phyloP scores from a whole-genome alignment of 2,329 filamentous ascomycete genomes.

The Hortaea werneckii region DNA sequence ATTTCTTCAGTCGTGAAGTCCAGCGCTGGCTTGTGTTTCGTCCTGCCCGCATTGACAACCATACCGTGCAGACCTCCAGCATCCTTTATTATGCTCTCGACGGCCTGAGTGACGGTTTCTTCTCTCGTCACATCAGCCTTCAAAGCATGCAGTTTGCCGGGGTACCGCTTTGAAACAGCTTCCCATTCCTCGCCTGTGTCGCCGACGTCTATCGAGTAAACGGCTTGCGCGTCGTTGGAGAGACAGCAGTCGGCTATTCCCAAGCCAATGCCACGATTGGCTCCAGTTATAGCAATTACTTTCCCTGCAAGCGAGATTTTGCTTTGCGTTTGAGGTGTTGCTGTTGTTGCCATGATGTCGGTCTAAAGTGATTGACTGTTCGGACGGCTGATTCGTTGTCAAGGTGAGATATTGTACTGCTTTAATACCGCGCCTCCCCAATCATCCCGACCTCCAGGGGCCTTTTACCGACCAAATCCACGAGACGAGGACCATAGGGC shows the following conservation, averaged over 20 bases:
- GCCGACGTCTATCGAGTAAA: constrained; percentile 40
- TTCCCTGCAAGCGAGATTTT: constrained; percentile 1
- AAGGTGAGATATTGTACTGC: too few relatives aligned
- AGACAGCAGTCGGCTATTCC: constrained; percentile 40
- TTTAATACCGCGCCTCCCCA: too few relatives aligned
- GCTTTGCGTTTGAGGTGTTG: not conserved
- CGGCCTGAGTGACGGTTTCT: constrained; percentile 32
- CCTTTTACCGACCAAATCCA: too few relatives aligned
- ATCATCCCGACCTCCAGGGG: too few relatives aligned
- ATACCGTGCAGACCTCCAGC: constrained; percentile 40
- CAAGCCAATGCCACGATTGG: constrained; percentile 2
- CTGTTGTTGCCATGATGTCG: not conserved
- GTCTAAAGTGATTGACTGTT: not conserved
- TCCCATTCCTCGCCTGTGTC: constrained; percentile 34
- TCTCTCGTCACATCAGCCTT: constrained; percentile 41
- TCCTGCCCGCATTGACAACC: constrained; percentile 42
- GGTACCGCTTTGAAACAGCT: constrained; percentile 29
- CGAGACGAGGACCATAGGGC: too few relatives aligned
- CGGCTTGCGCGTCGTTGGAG: constrained; percentile 31
- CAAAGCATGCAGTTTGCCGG: constrained; percentile 31
- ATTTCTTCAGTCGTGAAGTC: constrained; percentile 42
- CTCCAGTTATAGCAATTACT: constrained; percentile 1
- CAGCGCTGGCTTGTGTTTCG: constrained; percentile 43
- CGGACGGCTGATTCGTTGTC: too few relatives aligned
- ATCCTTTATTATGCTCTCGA: constrained; percentile 36